These are phyloP conservation scores for Botrytis porri DNA, from an alignment of 2,329 filamentous ascomycete genomes.

Conservation along the genomic window DNA sequence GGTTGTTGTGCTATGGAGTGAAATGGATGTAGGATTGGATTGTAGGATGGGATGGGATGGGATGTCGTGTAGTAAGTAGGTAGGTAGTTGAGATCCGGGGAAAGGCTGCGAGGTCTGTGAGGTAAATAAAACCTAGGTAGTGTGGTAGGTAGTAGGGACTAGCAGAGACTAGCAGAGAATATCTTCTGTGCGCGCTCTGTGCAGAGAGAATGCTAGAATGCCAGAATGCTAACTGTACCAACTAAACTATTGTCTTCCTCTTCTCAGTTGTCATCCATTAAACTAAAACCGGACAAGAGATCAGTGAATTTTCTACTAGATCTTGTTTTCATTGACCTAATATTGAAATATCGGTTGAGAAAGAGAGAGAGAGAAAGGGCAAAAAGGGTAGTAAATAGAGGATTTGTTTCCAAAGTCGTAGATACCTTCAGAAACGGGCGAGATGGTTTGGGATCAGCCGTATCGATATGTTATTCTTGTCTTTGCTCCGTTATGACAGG, in stretches of 20 bases:
- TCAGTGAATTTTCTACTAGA: background rate
- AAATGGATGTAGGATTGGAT: background rate
- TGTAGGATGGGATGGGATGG: background rate
- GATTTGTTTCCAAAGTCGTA: background rate
- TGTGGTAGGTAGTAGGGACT: background rate
- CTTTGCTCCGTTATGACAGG: background rate
- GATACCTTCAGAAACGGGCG: background rate
- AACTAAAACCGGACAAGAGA: background rate
- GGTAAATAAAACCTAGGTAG: background rate
- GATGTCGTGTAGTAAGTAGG: background rate
- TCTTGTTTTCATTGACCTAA: background rate
- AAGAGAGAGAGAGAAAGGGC: background rate
- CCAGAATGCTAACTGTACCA: background rate
- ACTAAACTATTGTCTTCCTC: background rate
- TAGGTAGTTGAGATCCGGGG: constrained; percentile 5
- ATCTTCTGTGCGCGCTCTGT: background rate
- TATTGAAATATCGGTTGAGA: background rate
- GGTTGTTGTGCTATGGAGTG: background rate
- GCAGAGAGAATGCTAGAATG: background rate
- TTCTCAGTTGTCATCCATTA: background rate
- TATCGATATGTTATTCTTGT: background rate
- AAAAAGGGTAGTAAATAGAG: background rate
- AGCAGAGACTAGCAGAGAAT: background rate
- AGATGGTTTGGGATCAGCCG: background rate
- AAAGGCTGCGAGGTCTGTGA: background rate